Conservation (phyloP, 108 stramenopile species). For the Cyclotella kingstonii region DNA sequence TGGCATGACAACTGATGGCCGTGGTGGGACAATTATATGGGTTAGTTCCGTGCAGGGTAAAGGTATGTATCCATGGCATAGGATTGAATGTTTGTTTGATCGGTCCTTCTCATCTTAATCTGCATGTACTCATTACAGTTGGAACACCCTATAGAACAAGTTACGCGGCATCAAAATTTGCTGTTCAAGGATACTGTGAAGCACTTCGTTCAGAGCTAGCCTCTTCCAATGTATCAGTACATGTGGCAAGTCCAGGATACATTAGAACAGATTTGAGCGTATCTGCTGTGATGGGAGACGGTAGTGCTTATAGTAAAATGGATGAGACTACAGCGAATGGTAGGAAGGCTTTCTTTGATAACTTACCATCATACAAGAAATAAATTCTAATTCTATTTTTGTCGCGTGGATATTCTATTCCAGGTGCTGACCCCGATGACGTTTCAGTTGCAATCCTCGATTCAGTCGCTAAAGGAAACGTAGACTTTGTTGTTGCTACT, state of each 20-base stretch:
- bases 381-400: constrained; percentile 2
- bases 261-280: constrained; percentile 68
- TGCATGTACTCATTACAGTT: constrained; percentile 16
- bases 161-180: constrained; percentile 85
- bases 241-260: constrained; percentile 74
- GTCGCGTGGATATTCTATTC: neutral
- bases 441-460: constrained; percentile 66
- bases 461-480: constrained; percentile 41
- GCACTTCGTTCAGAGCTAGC: constrained; percentile 77
- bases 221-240: constrained; percentile 54
- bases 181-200: constrained; percentile 86
- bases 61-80: constrained; percentile 12
- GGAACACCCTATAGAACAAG: constrained; percentile 75
- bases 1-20: constrained; percentile 58
- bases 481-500: constrained; percentile 76
- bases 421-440: constrained; percentile 65
- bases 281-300: constrained; percentile 75
- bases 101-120: no score
- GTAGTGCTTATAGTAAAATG: constrained; percentile 62
- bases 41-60: constrained; percentile 76
- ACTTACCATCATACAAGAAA: neutral
- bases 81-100: no score
- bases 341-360: constrained; percentile 12
- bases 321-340: constrained; percentile 74
- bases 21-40: constrained; percentile 64